Evolutionary conservation across 2,329 filamentous ascomycete genomes (phyloP).

Genomic region (Botrytis pseudocinerea): DNA sequence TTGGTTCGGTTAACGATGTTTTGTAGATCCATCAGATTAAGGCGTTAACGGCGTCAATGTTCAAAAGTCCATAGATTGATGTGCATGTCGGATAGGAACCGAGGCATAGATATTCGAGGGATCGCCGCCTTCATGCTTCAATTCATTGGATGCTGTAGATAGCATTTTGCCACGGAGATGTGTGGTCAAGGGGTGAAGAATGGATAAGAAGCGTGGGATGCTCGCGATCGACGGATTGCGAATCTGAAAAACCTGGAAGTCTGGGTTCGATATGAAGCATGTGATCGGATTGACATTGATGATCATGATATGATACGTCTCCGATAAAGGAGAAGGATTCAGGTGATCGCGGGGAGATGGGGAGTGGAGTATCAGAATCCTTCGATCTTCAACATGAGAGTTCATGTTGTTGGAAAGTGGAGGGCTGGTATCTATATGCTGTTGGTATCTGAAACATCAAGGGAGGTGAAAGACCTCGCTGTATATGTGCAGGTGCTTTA

Average conservation of each 20-base stretch:
- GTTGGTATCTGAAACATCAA: slow-evolving; percentile 7
- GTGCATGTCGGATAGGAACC: background rate
- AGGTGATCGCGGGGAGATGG: background rate
- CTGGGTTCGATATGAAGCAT: background rate
- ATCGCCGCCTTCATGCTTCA: background rate
- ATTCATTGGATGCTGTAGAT: background rate
- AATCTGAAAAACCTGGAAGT: background rate
- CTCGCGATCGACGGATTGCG: slow-evolving; percentile 9
- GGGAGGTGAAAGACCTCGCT: background rate
- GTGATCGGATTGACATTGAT: background rate
- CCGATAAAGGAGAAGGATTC: background rate
- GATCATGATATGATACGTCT: background rate
- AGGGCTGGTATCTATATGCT: slow-evolving; percentile 15
- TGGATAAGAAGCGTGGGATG: background rate
- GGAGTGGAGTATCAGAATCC: slow-evolving; percentile 4
- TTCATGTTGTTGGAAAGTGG: background rate
- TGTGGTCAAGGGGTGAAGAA: background rate
- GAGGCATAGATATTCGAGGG: background rate
- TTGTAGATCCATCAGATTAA: slow-evolving; percentile 8
- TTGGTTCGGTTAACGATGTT: background rate
- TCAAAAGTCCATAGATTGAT: background rate
- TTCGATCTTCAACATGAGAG: background rate
- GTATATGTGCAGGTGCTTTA: background rate
- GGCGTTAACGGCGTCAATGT: slow-evolving; percentile 2
- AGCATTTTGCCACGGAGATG: background rate